Conservation (phyloP, 2,329 filamentous ascomycete species). For the Emmonsiellopsis sp. region DNA sequence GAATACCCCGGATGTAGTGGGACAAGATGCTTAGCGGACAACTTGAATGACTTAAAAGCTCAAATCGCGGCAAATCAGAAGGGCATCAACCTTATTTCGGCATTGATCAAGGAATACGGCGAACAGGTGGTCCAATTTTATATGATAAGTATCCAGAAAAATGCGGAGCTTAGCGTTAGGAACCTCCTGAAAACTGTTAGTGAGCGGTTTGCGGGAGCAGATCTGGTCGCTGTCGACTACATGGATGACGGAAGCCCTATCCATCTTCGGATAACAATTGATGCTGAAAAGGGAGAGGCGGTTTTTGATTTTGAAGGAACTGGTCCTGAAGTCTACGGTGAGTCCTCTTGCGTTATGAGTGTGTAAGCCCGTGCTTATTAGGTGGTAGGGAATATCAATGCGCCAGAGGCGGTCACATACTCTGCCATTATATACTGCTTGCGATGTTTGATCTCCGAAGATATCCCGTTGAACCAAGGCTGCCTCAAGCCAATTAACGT, state of each 20-base stretch:
- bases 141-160: slow-evolving; percentile 69
- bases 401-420: slow-evolving; percentile 67
- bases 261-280: slow-evolving; percentile 61
- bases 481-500: slow-evolving; percentile 66
- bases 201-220: slow-evolving; percentile 54
- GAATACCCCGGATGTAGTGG: slow-evolving; percentile 64
- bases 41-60: slow-evolving; percentile 73
- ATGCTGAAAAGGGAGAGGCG: slow-evolving; percentile 61
- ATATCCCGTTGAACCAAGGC: slow-evolving; percentile 76
- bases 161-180: slow-evolving; percentile 64
- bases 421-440: slow-evolving; percentile 76
- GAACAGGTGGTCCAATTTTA: slow-evolving; percentile 66
- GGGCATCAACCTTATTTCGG: slow-evolving; percentile 63
- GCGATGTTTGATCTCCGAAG: slow-evolving; percentile 63
- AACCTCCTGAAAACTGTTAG: slow-evolving; percentile 60
- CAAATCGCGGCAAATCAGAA: slow-evolving; percentile 77
- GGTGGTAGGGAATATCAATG: slow-evolving; percentile 57
- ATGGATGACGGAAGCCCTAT: slow-evolving; percentile 83
- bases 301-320: slow-evolving; percentile 71
- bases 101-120: slow-evolving; percentile 64
- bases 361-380: background rate
- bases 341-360: slow-evolving; percentile 11
- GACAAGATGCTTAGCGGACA: slow-evolving; percentile 66
- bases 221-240: slow-evolving; percentile 61
- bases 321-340: slow-evolving; percentile 63